phyloP scores from a whole-genome alignment of 2,329 filamentous ascomycete species.

The Pseudocercospora vitis region DNA sequence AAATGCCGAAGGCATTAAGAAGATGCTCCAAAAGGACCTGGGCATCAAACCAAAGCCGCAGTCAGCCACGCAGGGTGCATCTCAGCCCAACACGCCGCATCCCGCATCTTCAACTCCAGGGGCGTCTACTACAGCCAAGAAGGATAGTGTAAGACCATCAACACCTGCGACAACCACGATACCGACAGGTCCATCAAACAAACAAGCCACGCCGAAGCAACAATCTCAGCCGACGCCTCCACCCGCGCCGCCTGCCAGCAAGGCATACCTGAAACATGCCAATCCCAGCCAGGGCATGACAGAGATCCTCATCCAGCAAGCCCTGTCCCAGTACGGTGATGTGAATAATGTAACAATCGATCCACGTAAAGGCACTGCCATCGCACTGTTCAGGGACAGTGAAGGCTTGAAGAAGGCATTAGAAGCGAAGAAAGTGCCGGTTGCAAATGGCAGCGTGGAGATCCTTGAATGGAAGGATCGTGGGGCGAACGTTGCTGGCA shows the following conservation, averaged over 20 bases:
- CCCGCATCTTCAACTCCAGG: conserved; percentile 18
- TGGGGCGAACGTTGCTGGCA: conserved; percentile 18
- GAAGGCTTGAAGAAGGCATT: conserved; percentile 75
- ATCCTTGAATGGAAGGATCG: conserved; percentile 76
- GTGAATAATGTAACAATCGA: conserved; percentile 86
- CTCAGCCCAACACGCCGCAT: conserved; percentile 3
- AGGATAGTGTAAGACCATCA: conserved; percentile 22
- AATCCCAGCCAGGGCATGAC: conserved; percentile 92
- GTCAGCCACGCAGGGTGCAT: conserved; percentile 17
- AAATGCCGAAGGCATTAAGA: conserved; percentile 40
- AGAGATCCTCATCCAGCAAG: conserved; percentile 72
- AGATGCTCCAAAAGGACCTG: conserved; percentile 63
- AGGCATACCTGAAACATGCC: conserved; percentile 57
- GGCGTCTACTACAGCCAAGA: conserved; percentile 34
- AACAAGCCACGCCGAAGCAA: conserved; percentile 35
- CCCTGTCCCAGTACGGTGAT: conserved; percentile 70
- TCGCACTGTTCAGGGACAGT: conserved; percentile 80
- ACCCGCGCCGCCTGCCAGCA: conserved; percentile 48
- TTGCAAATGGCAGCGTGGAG: conserved; percentile 83
- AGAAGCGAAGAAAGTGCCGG: conserved; percentile 73
- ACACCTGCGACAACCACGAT: conserved; percentile 22
- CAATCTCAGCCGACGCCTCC: conserved; percentile 26
- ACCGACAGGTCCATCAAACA: conserved; percentile 22
- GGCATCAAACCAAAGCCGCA: conserved; percentile 50
- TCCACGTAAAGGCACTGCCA: conserved; percentile 90